Evolutionary conservation across 2,329 filamentous ascomycete species (phyloP), one percentile per base, ranked within the genome.

Genomic region (Penicillium brasilianum): DNA sequence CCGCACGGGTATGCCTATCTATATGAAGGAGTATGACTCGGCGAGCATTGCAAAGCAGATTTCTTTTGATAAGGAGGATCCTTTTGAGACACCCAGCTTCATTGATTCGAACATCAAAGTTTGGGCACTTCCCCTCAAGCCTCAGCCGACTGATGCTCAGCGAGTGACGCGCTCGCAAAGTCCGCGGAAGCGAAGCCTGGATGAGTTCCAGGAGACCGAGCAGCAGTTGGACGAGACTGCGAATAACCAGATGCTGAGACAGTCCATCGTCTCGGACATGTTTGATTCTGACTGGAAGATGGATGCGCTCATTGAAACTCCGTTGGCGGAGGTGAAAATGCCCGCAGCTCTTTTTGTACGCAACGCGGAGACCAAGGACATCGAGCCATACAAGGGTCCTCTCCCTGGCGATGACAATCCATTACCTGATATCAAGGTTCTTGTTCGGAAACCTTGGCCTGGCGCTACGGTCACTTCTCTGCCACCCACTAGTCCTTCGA

Each of bases 391-490:
- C 73, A 81, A 77, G 3, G 91, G 92, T 0, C 90, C 91, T 10
- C 74, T 86, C 58, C 87, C 89, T 2, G 84, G 83, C 18, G 80
- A 80, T 16, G 55, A 65, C 59, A 65, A 78, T 10, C 67, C 80
- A 3, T 77, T 87, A 3, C 87, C 89, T 4, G 82, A 93, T 71
- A 85, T 91, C 55, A 88, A 82, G 4, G 92, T 96, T 0, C 79
- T 92, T 28, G 87, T 92, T 5, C 86, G 91, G 14, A 85, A 86
- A 66, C 91, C 92, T 1, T 96, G 92, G 92, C 92, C 92, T 11
- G 90, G 86, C 16, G 86, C 90, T 4, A 76, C 83, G 58, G 79
- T 93, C 11, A 74, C 84, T 16, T 78, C 76, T 14, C 82, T 98
- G 2, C 95, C 95, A 0, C 82, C 82, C 0, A 91, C 91, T 0